phyloP scores from a whole-genome alignment of 2,329 filamentous ascomycete genomes.

The Pseudocercospora crystallina region DNA sequence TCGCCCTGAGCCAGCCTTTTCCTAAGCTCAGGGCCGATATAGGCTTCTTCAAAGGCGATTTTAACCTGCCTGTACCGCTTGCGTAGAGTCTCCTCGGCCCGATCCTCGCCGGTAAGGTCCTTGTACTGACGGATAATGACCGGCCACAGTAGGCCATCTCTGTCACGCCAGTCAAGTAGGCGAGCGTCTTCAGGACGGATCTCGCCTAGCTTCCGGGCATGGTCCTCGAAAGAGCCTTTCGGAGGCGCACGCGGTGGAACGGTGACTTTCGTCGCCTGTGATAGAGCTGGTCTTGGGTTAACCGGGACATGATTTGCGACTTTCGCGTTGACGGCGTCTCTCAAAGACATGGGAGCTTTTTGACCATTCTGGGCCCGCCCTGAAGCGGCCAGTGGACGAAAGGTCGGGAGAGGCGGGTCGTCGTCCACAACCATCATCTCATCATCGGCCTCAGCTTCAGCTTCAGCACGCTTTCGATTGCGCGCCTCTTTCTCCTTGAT shows the following conservation, averaged over 20 bases:
- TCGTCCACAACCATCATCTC: constrained; percentile 8
- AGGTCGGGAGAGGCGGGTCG: neutral
- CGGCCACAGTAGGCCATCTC: constrained; percentile 9
- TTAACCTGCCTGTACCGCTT: constrained; percentile 11
- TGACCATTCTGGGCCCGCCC: too few species aligned
- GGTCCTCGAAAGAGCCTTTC: neutral
- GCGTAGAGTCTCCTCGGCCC: constrained; percentile 10
- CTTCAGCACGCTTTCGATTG: constrained; percentile 8
- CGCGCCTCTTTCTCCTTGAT: constrained; percentile 14
- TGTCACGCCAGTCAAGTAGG: constrained; percentile 16
- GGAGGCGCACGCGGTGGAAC: too few species aligned
- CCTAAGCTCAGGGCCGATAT: constrained; percentile 2
- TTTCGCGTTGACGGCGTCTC: too few species aligned
- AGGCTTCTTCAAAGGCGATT: constrained; percentile 4
- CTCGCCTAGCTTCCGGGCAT: constrained; percentile 9
- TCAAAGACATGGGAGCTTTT: too few species aligned
- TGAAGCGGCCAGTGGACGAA: too few species aligned
- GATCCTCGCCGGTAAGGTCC: constrained; percentile 2
- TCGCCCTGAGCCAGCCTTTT: constrained; percentile 8
- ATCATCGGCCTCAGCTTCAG: constrained; percentile 2
- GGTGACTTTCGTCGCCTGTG: too few species aligned
- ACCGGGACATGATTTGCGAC: too few species aligned
- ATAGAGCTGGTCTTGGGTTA: too few species aligned
- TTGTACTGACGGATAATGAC: constrained; percentile 8
- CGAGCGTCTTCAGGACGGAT: constrained; percentile 14